Conservation (phyloP, 352 stramenopile species). For the Phytopythium kandeliae region DNA sequence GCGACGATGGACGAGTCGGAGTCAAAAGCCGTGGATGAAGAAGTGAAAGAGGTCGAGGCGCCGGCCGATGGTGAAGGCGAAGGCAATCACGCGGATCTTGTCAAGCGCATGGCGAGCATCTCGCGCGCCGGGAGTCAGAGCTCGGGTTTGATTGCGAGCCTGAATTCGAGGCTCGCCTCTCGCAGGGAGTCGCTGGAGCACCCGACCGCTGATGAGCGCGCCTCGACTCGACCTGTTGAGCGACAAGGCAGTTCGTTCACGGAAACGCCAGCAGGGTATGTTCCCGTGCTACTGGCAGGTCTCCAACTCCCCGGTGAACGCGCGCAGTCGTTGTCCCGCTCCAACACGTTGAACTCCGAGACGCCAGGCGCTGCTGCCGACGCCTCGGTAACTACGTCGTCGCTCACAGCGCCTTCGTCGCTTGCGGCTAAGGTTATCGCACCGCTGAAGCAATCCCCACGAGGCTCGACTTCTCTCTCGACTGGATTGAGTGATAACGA, state of each 20-base stretch:
- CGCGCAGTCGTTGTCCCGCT: conserved; percentile 17
- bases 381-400: background rate
- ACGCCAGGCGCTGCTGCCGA: background rate
- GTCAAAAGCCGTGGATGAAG: background rate
- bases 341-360: conserved; percentile 1
- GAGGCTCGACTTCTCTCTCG: background rate
- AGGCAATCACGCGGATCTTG: conserved; percentile 37
- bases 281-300: conserved; percentile 40
- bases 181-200: conserved; percentile 12
- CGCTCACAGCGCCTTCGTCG: conserved; percentile 9
- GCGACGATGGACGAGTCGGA: background rate
- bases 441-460: conserved; percentile 18
- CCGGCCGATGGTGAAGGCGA: background rate
- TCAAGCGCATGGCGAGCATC: conserved; percentile 68
- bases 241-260: conserved; percentile 2
- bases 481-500: conserved; percentile 1
- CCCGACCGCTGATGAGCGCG: conserved; percentile 3
- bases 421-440: conserved; percentile 36
- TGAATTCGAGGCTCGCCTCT: conserved; percentile 30
- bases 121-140: conserved; percentile 52
- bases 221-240: conserved; percentile 1
- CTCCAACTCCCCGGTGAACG: conserved; percentile 31
- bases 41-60: background rate
- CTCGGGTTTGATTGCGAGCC: conserved; percentile 48
- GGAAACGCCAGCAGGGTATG: conserved; percentile 28